These are phyloP conservation scores for Suillus paluster DNA, from an alignment of 768 basidiomycete genomes.

Conservation along the genomic window DNA sequence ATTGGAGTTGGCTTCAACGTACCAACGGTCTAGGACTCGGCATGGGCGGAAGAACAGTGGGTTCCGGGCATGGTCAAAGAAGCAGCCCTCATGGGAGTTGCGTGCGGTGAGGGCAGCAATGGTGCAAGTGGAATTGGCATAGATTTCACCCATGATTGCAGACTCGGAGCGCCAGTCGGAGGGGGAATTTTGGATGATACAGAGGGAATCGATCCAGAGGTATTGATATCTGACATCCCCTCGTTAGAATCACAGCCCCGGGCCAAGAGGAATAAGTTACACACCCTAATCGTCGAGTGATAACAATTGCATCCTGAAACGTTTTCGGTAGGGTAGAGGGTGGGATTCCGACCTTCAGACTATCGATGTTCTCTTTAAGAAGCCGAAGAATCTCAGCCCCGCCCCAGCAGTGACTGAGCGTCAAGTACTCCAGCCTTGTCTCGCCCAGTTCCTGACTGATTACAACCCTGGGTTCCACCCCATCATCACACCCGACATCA, in stretches of 20 bases:
- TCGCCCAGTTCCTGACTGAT: background rate
- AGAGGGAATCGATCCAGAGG: constrained; percentile 9
- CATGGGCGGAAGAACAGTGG: constrained; percentile 6
- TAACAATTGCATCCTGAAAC: constrained; percentile 10
- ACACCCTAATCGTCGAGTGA: constrained; percentile 6
- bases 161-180: constrained; percentile 6
- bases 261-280: background rate
- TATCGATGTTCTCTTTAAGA: constrained; percentile 5
- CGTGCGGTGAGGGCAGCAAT: constrained; percentile 8
- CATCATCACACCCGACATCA: constrained; percentile 6
- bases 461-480: constrained; percentile 5
- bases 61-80: constrained; percentile 9
- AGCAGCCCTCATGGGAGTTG: constrained; percentile 9
- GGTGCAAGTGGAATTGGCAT: constrained; percentile 5
- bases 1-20: constrained; percentile 3
- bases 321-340: constrained; percentile 2
- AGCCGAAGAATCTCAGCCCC: constrained; percentile 8
- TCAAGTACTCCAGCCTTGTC: constrained; percentile 5
- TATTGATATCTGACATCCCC: background rate
- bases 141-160: constrained; percentile 8
- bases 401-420: constrained; percentile 9
- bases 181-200: constrained; percentile 5
- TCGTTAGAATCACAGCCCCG: background rate
- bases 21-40: constrained; percentile 3
- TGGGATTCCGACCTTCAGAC: constrained; percentile 1